Percentiles rank a stretch among this genome's conserved stretches.
phyloP scores from a whole-genome alignment of 208 protist genomes.

The Borovskyia barvae region DNA sequence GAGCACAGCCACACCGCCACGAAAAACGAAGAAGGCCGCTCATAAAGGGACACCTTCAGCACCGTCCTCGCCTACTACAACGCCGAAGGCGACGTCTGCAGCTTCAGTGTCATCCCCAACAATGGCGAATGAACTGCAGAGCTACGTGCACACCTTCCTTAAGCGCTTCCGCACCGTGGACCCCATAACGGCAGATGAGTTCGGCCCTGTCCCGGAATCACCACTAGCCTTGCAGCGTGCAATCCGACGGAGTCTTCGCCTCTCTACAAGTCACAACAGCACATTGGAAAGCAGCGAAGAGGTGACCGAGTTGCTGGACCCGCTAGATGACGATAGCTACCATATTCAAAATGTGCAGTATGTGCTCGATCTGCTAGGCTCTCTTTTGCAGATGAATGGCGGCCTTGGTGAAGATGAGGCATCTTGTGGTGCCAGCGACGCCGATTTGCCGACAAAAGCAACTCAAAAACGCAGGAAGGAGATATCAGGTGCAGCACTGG shows the following conservation, averaged over 20 bases:
- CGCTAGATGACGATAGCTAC: slow-evolving; percentile 50
- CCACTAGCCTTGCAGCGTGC: slow-evolving; percentile 25
- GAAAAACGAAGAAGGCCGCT: slow-evolving; percentile 4
- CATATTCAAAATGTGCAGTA: slow-evolving; percentile 67
- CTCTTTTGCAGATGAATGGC: slow-evolving; percentile 25
- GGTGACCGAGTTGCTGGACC: slow-evolving; percentile 19
- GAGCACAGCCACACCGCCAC: not conserved
- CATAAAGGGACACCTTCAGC: not conserved
- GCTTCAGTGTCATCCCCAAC: slow-evolving; percentile 1
- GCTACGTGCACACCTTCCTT: slow-evolving; percentile 27
- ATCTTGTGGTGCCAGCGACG: not conserved
- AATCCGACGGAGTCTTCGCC: slow-evolving; percentile 14
- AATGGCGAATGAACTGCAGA: slow-evolving; percentile 23
- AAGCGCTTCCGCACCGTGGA: slow-evolving; percentile 23
- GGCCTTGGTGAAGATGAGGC: slow-evolving; percentile 23
- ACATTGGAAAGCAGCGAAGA: slow-evolving; percentile 4
- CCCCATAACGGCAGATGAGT: slow-evolving; percentile 2
- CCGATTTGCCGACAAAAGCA: not conserved
- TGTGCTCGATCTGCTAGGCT: slow-evolving; percentile 60
- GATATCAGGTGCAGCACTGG: slow-evolving; percentile 8
- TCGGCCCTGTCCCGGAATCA: slow-evolving; percentile 19
- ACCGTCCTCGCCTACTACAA: not conserved
- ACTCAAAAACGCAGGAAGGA: not conserved
- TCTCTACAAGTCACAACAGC: not conserved
- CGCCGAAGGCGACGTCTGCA: not conserved